Evolutionary conservation across 768 basidiomycete species (phyloP).

Genomic region (Multifurca ochricompacta): DNA sequence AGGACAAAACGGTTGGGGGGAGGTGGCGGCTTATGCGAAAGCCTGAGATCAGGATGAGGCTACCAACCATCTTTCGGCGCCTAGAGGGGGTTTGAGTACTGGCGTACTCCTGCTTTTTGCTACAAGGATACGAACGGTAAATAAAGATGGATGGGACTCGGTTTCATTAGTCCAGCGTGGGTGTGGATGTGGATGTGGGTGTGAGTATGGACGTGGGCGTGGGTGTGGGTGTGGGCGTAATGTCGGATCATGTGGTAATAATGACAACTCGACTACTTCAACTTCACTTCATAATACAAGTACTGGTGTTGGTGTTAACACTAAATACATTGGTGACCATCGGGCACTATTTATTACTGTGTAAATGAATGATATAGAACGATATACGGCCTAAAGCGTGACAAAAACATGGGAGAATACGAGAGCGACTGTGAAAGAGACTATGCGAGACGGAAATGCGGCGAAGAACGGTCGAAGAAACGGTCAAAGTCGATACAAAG

Average conservation of each 20-base stretch:
- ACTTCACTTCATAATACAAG: too few relatives aligned
- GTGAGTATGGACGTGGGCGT: too few relatives aligned
- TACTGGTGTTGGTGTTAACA: too few relatives aligned
- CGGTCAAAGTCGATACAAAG: neutral
- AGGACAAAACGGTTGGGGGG: neutral
- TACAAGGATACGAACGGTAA: too few relatives aligned
- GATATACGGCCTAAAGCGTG: conserved; percentile 1
- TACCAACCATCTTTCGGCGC: conserved; percentile 6
- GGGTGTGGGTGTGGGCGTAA: neutral
- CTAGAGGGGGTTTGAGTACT: neutral
- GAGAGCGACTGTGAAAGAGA: neutral
- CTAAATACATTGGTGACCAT: conserved; percentile 8
- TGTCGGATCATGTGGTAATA: neutral
- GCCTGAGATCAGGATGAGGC: neutral
- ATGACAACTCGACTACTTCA: neutral
- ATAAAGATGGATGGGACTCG: too few relatives aligned
- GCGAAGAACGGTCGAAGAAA: neutral
- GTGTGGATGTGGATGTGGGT: too few relatives aligned
- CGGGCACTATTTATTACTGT: conserved; percentile 1
- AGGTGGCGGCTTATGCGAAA: neutral
- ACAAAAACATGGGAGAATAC: neutral
- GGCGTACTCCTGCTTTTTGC: too few relatives aligned
- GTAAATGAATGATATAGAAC: too few relatives aligned
- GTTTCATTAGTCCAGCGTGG: too few relatives aligned
- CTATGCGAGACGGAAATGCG: neutral